Evolutionary conservation across 768 basidiomycete species (phyloP), one percentile per base, ranked within the genome.

Genomic region (Mycena galopus): DNA sequence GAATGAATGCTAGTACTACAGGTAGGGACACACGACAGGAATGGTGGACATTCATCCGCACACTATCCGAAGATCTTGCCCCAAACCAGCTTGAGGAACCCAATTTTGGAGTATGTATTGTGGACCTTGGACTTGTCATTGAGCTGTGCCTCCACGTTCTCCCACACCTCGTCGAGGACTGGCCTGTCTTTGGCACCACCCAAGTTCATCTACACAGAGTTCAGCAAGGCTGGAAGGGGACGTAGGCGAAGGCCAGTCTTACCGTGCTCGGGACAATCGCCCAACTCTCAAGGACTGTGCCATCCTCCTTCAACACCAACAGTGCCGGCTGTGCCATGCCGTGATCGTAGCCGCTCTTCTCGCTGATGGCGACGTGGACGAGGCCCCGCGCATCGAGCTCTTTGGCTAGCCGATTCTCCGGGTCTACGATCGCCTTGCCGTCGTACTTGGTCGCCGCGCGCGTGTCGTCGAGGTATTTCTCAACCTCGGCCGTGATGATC

Each of bases 311-410:
- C 44, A 47, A 47, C 6, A 47, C 44, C 58, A 60, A 60, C 35
- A 60, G 37, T 60, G 58, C 58, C 35, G 58, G 58, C 35, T 60
- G 59, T 61, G 59, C 59, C 59, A 61, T 61, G 37, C 59, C 59
- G 39, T 61, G 59, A 27, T 61, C 59, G 39, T 61, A 61, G 59
- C 59, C 59, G 39, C 59, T 61, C 59, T 39, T 61, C 59, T 61
- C 59, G 59, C 59, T 61, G 59, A 61, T 61, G 39, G 59, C 59
- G 59, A 61, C 59, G 39, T 61, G 59, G 59, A 61, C 39, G 59
- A 61, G 59, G 35, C 58, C 58, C 58, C 58, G 58, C 58, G 35
- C 33, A 60, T 60, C 58, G 58, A 60, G 58, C 58, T 60, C 58
- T 39, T 60, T 60, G 58, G 58, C 58, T 35, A 60, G 58, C n/a